Evolutionary conservation across 169 alveolate genomes (phyloP).

Genomic region (Cryptosporidium sp.): DNA sequence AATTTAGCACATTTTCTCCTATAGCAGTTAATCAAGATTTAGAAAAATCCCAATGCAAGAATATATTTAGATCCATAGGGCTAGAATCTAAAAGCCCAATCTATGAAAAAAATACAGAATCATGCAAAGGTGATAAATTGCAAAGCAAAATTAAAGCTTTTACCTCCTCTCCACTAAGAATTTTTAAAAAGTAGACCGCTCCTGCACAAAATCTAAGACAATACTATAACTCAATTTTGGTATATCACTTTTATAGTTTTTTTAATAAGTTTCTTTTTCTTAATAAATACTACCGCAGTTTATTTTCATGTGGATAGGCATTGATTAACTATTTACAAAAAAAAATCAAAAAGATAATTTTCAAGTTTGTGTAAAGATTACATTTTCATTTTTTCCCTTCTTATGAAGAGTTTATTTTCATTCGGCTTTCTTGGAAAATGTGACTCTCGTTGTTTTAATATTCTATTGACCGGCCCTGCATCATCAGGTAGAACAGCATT

Average conservation of each 20-base stretch:
- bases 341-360: not conserved
- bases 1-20: conserved; percentile 12
- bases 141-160: conserved; percentile 4
- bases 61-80: not conserved
- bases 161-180: conserved; percentile 29
- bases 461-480: conserved; percentile 66
- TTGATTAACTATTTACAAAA: not conserved
- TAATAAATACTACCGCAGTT: not conserved
- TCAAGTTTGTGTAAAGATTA: not conserved
- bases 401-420: not conserved
- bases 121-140: not conserved
- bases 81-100: not conserved
- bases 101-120: conserved; percentile 7
- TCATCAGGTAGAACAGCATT: conserved; percentile 67
- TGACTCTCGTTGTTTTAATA: conserved; percentile 22
- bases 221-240: not conserved
- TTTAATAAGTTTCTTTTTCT: not conserved
- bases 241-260: not conserved
- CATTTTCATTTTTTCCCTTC: not conserved
- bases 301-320: conserved; percentile 5
- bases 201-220: not conserved
- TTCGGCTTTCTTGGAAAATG: conserved; percentile 12
- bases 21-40: not conserved
- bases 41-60: not conserved
- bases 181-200: conserved; percentile 29